A percentile compares a stretch with the other conserved stretches of the same genome.
Evolutionary conservation across 352 stramenopile species (phyloP).

Genomic region (Globisporangium nagaii): DNA sequence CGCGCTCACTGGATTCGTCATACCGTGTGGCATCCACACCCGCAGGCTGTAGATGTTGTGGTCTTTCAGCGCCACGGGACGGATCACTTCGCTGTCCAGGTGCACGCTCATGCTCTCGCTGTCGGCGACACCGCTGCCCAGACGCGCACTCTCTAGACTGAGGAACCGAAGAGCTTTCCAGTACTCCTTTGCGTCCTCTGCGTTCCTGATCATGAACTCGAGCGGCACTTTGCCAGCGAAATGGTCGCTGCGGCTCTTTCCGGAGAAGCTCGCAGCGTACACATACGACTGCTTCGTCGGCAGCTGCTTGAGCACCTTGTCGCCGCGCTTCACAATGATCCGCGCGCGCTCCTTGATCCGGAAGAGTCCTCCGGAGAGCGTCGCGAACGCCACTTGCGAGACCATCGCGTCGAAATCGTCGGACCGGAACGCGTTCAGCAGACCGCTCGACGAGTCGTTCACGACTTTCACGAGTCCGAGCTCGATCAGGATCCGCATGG

Average conservation of each 20-base stretch:
- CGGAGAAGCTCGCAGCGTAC: slow-evolving; percentile 55
- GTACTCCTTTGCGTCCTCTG: slow-evolving; percentile 50
- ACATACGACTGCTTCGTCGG: slow-evolving; percentile 54
- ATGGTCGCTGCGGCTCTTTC: slow-evolving; percentile 43
- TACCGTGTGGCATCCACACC: slow-evolving; percentile 57
- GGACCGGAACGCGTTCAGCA: slow-evolving; percentile 53
- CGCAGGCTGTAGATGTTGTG: slow-evolving; percentile 66
- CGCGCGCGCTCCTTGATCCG: slow-evolving; percentile 36
- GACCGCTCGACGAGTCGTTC: slow-evolving; percentile 41
- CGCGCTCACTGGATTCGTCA: slow-evolving; percentile 29
- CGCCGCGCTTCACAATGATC: slow-evolving; percentile 54
- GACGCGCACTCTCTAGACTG: slow-evolving; percentile 51
- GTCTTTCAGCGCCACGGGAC: slow-evolving; percentile 46
- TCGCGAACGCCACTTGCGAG: slow-evolving; percentile 70
- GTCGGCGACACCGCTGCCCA: slow-evolving; percentile 33
- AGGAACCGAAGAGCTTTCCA: slow-evolving; percentile 74
- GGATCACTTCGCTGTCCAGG: slow-evolving; percentile 48
- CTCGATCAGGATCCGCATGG: slow-evolving; percentile 69
- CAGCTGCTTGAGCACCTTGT: slow-evolving; percentile 42
- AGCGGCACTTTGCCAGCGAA: slow-evolving; percentile 53
- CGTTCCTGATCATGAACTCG: slow-evolving; percentile 33
- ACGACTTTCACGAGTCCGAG: slow-evolving; percentile 53
- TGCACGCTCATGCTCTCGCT: slow-evolving; percentile 40
- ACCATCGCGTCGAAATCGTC: slow-evolving; percentile 73
- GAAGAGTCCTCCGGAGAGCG: slow-evolving; percentile 63